A percentile compares a stretch with the other conserved stretches of the same genome.
These are phyloP conservation scores for Spergularia marina DNA, from an alignment of 148 eudicot genomes.

Conservation along the genomic window DNA sequence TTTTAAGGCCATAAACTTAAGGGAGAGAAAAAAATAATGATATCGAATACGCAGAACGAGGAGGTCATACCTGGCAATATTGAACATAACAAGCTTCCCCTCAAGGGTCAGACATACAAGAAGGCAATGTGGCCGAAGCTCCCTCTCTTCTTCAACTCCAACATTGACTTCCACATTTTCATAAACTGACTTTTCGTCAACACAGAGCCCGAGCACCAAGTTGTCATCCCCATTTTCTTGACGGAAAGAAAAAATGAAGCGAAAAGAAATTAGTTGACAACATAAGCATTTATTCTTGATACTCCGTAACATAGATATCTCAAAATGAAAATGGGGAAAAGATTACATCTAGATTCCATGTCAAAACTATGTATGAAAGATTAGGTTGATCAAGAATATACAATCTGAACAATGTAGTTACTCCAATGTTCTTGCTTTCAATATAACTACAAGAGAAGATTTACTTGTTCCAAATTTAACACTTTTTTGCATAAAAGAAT, in stretches of 20 bases:
- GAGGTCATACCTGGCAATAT: conserved; percentile 70
- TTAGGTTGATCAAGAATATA: neutral
- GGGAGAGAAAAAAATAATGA: too few relatives aligned
- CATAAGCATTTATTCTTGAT: neutral
- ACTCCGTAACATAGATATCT: neutral
- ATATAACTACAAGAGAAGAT: neutral
- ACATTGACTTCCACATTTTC: conserved; percentile 52
- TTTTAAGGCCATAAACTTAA: too few relatives aligned
- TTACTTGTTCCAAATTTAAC: neutral
- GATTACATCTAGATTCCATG: neutral
- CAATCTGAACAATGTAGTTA: neutral
- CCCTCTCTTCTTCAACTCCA: conserved; percentile 60
- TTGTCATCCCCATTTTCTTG: conserved; percentile 80
- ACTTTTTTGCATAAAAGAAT: neutral
- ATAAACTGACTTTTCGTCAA: conserved; percentile 51
- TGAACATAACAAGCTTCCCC: conserved; percentile 69
- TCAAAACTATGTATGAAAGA: neutral
- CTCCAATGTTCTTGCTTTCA: neutral
- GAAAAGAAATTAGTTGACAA: neutral
- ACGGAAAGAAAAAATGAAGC: neutral
- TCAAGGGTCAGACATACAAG: conserved; percentile 79
- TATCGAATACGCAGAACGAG: neutral
- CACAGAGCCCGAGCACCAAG: conserved; percentile 63
- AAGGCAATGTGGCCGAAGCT: conserved; percentile 70
- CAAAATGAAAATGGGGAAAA: neutral